phyloP scores from a whole-genome alignment of 2,329 filamentous ascomycete species.

The Trichothecium roseum region DNA sequence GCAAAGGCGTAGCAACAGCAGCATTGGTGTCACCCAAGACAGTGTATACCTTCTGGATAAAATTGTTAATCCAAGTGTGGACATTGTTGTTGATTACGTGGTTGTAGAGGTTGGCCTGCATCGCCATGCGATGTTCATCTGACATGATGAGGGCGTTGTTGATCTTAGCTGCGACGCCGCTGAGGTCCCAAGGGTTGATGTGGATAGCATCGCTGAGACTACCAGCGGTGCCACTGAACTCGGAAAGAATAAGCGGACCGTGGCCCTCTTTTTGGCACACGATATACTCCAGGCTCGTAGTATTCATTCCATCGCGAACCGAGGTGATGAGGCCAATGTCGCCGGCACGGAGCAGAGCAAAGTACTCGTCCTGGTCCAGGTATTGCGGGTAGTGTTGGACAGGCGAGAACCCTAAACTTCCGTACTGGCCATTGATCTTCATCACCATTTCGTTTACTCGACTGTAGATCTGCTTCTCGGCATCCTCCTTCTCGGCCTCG shows the following conservation, averaged over 20 bases:
- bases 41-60: slow-evolving; percentile 67
- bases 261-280: slow-evolving; percentile 81
- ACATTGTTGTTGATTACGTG: slow-evolving; percentile 83
- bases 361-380: slow-evolving; percentile 81
- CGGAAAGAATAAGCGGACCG: slow-evolving; percentile 84
- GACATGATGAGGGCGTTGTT: slow-evolving; percentile 72
- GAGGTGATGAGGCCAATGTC: slow-evolving; percentile 93
- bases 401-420: slow-evolving; percentile 78
- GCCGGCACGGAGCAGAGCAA: slow-evolving; percentile 79
- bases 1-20: slow-evolving; percentile 65
- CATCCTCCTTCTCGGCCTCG: slow-evolving; percentile 66
- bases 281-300: slow-evolving; percentile 89
- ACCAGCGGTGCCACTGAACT: slow-evolving; percentile 90
- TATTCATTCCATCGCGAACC: slow-evolving; percentile 96
- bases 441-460: slow-evolving; percentile 86
- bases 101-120: slow-evolving; percentile 67
- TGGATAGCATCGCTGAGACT: slow-evolving; percentile 79
- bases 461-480: slow-evolving; percentile 71
- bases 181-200: slow-evolving; percentile 93
- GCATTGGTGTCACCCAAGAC: slow-evolving; percentile 71
- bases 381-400: slow-evolving; percentile 95
- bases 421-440: slow-evolving; percentile 83
- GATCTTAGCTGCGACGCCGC: slow-evolving; percentile 74
- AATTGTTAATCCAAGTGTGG: slow-evolving; percentile 73
- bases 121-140: slow-evolving; percentile 49